Conservation (phyloP, 1,284 basidiomycete genomes). For the Erythrobasidium hasegawianum region DNA sequence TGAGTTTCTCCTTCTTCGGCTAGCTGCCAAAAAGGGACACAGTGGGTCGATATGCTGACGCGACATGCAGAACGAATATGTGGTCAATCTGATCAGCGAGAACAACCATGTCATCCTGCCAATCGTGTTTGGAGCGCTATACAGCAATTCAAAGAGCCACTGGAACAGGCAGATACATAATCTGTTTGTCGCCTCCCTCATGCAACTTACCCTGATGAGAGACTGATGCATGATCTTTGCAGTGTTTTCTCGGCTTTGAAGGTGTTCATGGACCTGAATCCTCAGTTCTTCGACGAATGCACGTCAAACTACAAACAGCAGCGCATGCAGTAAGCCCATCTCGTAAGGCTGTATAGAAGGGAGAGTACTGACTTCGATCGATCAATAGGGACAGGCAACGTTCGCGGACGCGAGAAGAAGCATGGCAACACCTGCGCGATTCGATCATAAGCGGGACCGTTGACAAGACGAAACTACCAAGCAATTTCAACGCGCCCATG, state of each 20-base stretch:
- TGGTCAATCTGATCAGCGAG: slow-evolving; percentile 98
- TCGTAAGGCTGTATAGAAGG: background rate
- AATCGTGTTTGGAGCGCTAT: slow-evolving; percentile 96
- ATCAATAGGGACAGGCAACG: slow-evolving; percentile 71
- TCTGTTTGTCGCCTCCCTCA: background rate
- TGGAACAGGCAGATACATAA: slow-evolving; percentile 79
- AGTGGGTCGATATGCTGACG: too few relatives aligned
- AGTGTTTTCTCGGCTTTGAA: slow-evolving; percentile 95
- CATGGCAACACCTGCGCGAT: slow-evolving; percentile 75
- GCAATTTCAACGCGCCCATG: slow-evolving; percentile 26
- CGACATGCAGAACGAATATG: slow-evolving; percentile 81
- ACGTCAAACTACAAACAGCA: slow-evolving; percentile 91
- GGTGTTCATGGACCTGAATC: slow-evolving; percentile 97
- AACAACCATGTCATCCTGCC: slow-evolving; percentile 86
- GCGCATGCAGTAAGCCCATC: slow-evolving; percentile 66
- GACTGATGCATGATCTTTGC: background rate
- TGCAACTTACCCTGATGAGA: too few relatives aligned
- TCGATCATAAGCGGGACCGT: slow-evolving; percentile 44
- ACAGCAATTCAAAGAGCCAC: slow-evolving; percentile 93
- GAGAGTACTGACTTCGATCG: background rate
- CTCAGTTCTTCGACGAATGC: slow-evolving; percentile 68
- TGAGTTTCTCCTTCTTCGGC: background rate
- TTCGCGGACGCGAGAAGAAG: slow-evolving; percentile 70
- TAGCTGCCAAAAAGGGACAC: too few relatives aligned
- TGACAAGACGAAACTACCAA: slow-evolving; percentile 13